Percentiles rank a stretch among this genome's conserved stretches.
Conservation (phyloP, 1,284 basidiomycete species). For the Boletus putidus region DNA sequence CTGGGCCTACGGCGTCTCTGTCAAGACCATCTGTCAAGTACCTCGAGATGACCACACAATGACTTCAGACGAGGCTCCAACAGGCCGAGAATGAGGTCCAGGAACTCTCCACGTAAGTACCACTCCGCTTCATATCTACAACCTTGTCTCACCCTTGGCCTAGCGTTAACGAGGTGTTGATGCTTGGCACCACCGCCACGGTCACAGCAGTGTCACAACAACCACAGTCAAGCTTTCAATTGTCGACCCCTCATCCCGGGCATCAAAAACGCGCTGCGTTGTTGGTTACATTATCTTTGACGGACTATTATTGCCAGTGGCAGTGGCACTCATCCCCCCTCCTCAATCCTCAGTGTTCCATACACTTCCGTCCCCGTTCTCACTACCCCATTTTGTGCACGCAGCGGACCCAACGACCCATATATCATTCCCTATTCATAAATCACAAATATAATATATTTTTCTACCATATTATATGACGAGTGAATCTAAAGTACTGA, state of each 20-base stretch:
- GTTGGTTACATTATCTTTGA: conserved; percentile 43
- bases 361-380: no score
- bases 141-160: conserved; percentile 7
- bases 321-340: no score
- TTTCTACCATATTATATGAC: no score
- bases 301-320: conserved; percentile 41
- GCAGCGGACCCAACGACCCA: no score
- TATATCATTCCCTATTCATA: no score
- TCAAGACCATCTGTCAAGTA: no score
- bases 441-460: no score
- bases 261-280: conserved; percentile 28
- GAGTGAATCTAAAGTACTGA: no score
- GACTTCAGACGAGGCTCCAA: conserved; percentile 71
- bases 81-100: conserved; percentile 73
- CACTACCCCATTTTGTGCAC: no score
- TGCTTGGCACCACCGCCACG: conserved; percentile 72
- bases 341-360: no score
- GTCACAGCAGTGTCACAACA: conserved; percentile 52
- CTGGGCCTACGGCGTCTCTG: no score
- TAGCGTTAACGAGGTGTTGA: conserved; percentile 82
- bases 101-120: conserved; percentile 60
- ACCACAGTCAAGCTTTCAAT: conserved; percentile 49
- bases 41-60: conserved; percentile 71
- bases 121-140: neutral
- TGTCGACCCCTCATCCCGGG: conserved; percentile 25